Evolutionary conservation across 495 filamentous ascomycete species (phyloP).

Genomic region (Hypoxylon rickii): DNA sequence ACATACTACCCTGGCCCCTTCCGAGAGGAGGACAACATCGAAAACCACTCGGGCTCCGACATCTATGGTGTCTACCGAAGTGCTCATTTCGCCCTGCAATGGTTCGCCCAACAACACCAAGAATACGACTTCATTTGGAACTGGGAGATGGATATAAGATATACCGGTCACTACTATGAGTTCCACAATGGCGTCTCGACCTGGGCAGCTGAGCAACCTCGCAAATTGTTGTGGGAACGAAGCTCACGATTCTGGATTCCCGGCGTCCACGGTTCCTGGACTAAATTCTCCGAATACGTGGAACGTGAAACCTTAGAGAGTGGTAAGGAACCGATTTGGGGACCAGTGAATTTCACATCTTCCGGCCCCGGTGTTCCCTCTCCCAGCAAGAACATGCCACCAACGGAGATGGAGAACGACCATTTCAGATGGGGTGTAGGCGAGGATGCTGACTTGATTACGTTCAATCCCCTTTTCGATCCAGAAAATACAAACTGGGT

Average conservation of each 20-base stretch:
- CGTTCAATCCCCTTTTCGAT: conserved; percentile 57
- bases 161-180: conserved; percentile 61
- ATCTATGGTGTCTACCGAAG: conserved; percentile 42
- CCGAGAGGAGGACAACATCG: conserved; percentile 47
- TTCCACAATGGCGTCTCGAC: conserved; percentile 52
- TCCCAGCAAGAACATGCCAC: conserved; percentile 51
- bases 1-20: conserved; percentile 47
- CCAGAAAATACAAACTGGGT: conserved; percentile 59
- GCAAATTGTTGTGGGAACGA: conserved; percentile 57
- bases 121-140: conserved; percentile 68
- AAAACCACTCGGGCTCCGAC: conserved; percentile 49
- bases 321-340: conserved; percentile 33
- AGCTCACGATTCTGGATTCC: conserved; percentile 53
- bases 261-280: conserved; percentile 47
- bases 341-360: conserved; percentile 30
- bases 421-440: conserved; percentile 63
- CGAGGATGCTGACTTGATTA: conserved; percentile 61
- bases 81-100: conserved; percentile 53
- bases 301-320: conserved; percentile 35
- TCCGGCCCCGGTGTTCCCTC: conserved; percentile 10
- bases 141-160: conserved; percentile 64
- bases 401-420: conserved; percentile 48
- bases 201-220: conserved; percentile 59
- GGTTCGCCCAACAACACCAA: conserved; percentile 60
- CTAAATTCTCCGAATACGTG: conserved; percentile 50